These are phyloP conservation scores for Fusarium tanahbumbuense DNA, from an alignment of 2,329 filamentous ascomycete species.

Conservation along the genomic window DNA sequence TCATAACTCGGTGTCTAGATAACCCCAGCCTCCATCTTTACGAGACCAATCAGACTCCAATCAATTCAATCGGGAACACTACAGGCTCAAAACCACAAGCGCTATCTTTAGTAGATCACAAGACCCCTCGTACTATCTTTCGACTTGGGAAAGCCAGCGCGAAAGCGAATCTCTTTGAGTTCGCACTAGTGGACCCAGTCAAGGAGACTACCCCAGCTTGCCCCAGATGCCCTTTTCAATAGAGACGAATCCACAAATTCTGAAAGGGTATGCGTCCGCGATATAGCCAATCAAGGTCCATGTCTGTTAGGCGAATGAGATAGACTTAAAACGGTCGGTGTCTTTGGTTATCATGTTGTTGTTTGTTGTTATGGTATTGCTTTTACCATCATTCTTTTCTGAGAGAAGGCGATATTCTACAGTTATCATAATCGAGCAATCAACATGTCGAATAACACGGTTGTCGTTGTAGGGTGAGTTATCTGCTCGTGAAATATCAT, in stretches of 20 bases:
- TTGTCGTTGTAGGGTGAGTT: conserved; percentile 16
- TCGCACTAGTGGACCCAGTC: background rate
- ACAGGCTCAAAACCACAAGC: background rate
- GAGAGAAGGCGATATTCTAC: accelerated
- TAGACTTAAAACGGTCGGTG: background rate
- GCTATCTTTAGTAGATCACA: background rate
- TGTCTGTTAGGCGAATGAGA: background rate
- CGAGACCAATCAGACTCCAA: accelerated
- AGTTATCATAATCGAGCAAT: accelerated
- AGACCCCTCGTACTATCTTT: accelerated
- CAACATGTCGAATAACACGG: conserved; percentile 9
- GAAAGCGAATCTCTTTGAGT: background rate
- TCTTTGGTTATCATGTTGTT: background rate
- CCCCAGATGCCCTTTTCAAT: background rate
- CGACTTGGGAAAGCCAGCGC: conserved; percentile 15
- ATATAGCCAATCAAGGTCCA: background rate
- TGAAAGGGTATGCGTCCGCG: conserved; percentile 25
- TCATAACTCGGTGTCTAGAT: background rate
- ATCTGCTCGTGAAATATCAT: accelerated
- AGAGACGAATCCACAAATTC: background rate
- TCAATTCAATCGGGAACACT: background rate
- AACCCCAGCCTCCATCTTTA: background rate
- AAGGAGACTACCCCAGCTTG: background rate
- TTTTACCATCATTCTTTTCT: background rate
- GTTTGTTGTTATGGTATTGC: background rate